Percentiles rank a stretch among this genome's conserved stretches.
Evolutionary conservation across 805 yeast genomes (phyloP).

Genomic region (Tetrapisispora nanseiensis): DNA sequence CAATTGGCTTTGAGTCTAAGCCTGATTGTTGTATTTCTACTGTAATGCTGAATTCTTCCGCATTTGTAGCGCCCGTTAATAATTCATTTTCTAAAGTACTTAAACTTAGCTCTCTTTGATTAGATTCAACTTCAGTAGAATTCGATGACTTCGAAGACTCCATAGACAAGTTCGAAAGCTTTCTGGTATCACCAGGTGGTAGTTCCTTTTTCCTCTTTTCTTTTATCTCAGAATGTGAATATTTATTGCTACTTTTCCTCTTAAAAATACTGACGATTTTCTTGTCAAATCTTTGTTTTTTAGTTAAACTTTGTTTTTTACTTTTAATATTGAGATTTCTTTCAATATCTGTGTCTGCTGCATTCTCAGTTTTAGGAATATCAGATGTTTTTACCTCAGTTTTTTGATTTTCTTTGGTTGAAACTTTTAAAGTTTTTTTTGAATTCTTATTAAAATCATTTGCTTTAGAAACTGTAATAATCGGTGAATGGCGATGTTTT

Average conservation of each 20-base stretch:
- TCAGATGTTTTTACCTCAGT: neutral
- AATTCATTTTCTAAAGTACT: conserved; percentile 1
- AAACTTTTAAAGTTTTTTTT: neutral
- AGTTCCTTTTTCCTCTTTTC: neutral
- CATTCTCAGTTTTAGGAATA: conserved; percentile 4
- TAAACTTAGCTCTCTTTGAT: neutral
- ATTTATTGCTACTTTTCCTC: conserved; percentile 6
- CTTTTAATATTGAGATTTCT: neutral
- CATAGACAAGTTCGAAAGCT: neutral
- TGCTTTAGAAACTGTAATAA: conserved; percentile 4
- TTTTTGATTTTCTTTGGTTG: neutral
- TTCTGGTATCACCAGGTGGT: neutral
- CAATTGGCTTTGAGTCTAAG: neutral
- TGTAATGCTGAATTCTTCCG: neutral
- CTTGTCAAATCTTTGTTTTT: conserved; percentile 14
- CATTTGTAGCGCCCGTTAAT: neutral
- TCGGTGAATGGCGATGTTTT: conserved; percentile 29
- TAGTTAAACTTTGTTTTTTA: neutral
- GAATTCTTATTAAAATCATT: neutral
- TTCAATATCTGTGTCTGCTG: neutral
- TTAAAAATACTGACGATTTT: conserved; percentile 16
- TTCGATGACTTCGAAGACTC: neutral
- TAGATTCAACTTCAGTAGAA: neutral
- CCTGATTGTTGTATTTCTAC: neutral
- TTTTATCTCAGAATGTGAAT: neutral